phyloP scores from a whole-genome alignment of 2,329 filamentous ascomycete species.

The Monosporascus sp. region DNA sequence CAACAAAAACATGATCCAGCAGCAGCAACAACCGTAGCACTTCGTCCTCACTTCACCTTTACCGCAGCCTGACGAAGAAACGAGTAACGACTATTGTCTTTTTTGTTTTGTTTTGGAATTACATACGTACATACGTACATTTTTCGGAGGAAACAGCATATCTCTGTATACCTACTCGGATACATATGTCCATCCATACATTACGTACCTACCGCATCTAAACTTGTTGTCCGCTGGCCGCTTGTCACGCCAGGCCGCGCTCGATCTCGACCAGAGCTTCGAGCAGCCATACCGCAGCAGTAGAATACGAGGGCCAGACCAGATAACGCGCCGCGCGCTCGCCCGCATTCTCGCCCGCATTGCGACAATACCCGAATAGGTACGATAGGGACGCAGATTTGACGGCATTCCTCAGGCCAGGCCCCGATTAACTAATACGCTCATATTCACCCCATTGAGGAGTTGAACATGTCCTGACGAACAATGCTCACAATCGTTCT shows the following conservation, averaged over 20 bases:
- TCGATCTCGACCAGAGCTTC: too few species aligned
- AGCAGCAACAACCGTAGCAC: too few species aligned
- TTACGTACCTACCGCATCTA: background rate
- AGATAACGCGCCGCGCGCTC: too few species aligned
- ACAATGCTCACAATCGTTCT: slow-evolving; percentile 26
- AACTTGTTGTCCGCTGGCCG: background rate
- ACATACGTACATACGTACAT: too few species aligned
- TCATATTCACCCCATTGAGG: background rate
- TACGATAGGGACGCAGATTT: background rate
- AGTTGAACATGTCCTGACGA: slow-evolving; percentile 27
- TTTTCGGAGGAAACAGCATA: background rate
- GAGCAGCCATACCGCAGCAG: background rate
- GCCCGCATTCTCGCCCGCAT: too few species aligned
- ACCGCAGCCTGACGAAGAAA: too few species aligned
- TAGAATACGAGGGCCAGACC: too few species aligned
- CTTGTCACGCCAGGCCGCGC: background rate
- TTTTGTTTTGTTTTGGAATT: too few species aligned
- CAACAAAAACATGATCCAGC: background rate
- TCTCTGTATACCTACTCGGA: background rate
- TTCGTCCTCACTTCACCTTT: too few species aligned
- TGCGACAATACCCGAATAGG: background rate
- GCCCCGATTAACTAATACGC: too few species aligned
- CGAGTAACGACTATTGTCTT: too few species aligned
- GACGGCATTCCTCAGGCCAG: background rate
- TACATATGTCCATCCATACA: background rate